A percentile compares a stretch with the other conserved stretches of the same genome.
These are phyloP conservation scores for Rasamsonia emersonii DNA, from an alignment of 2,329 filamentous ascomycete genomes.

Conservation along the genomic window DNA sequence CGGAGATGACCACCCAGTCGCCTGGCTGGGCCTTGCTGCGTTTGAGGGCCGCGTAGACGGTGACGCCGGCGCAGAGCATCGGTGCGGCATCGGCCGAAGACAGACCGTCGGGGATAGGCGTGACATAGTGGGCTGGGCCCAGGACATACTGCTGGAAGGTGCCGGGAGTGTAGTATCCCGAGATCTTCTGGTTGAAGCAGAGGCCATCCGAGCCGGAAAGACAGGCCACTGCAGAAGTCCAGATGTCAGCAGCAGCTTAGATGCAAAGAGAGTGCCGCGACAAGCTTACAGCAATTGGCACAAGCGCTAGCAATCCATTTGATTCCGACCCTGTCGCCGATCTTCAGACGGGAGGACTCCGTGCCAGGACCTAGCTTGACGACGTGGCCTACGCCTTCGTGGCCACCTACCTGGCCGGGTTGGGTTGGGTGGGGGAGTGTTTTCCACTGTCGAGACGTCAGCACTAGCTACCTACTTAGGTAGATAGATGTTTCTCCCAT, in stretches of 20 bases:
- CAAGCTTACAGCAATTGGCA: slow-evolving; percentile 44
- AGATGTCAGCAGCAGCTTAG: not conserved
- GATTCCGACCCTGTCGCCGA: slow-evolving; percentile 62
- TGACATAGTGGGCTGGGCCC: slow-evolving; percentile 58
- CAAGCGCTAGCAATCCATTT: slow-evolving; percentile 58
- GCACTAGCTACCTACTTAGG: not conserved
- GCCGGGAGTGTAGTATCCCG: slow-evolving; percentile 59
- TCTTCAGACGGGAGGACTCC: slow-evolving; percentile 47
- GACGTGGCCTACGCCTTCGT: slow-evolving; percentile 59
- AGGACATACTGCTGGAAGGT: slow-evolving; percentile 66
- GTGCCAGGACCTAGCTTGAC: slow-evolving; percentile 57
- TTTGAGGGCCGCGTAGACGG: slow-evolving; percentile 57
- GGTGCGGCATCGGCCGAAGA: slow-evolving; percentile 55
- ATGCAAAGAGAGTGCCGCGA: slow-evolving; percentile 9
- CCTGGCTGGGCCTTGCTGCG: slow-evolving; percentile 52
- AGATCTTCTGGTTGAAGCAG: slow-evolving; percentile 50
- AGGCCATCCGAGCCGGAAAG: slow-evolving; percentile 46
- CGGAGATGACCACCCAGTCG: slow-evolving; percentile 52
- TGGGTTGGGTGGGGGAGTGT: slow-evolving; percentile 51
- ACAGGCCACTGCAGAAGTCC: slow-evolving; percentile 36
- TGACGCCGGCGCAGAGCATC: slow-evolving; percentile 60
- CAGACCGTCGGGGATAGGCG: slow-evolving; percentile 56
- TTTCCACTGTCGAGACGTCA: slow-evolving; percentile 39
- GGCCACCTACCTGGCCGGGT: slow-evolving; percentile 57
- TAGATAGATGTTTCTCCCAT: slow-evolving; percentile 5